phyloP scores from a whole-genome alignment of 192 early-diverging fungal genomes.

The Backusella morwellensis region DNA sequence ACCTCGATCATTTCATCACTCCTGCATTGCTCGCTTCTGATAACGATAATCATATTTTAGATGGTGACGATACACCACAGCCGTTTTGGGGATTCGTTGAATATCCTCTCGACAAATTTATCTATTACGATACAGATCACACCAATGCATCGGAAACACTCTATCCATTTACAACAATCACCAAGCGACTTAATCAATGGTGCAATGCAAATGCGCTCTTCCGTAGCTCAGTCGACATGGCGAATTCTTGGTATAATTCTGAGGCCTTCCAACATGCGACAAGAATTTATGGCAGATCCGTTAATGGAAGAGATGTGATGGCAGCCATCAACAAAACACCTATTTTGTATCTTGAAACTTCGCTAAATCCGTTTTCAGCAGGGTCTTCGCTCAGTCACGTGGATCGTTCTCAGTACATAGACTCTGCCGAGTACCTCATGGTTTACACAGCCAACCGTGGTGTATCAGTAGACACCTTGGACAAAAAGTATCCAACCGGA shows the following conservation, averaged over 20 bases:
- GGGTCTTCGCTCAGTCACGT: constrained; percentile 43
- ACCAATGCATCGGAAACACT: not conserved
- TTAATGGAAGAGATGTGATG: not conserved
- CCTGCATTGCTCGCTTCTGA: constrained; percentile 18
- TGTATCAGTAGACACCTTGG: constrained; percentile 16
- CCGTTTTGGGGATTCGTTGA: constrained; percentile 39
- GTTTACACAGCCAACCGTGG: constrained; percentile 34
- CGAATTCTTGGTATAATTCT: constrained; percentile 16
- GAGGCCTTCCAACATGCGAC: not conserved
- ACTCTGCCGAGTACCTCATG: constrained; percentile 43
- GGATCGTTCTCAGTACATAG: constrained; percentile 30
- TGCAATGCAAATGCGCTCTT: constrained; percentile 27
- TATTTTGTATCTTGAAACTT: constrained; percentile 36
- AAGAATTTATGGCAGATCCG: constrained; percentile 17
- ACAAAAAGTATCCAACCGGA: constrained; percentile 16
- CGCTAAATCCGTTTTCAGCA: constrained; percentile 24
- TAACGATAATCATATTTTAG: not conserved
- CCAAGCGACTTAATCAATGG: constrained; percentile 16
- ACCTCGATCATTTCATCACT: constrained; percentile 22
- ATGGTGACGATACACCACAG: constrained; percentile 13
- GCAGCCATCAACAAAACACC: not conserved
- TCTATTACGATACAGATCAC: not conserved
- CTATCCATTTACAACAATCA: constrained; percentile 14
- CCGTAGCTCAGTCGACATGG: constrained; percentile 19
- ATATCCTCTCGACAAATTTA: constrained; percentile 29